Percentiles rank a stretch among this genome's conserved stretches.
phyloP scores from a whole-genome alignment of 768 basidiomycete species.

The Kwoniella sp. region DNA sequence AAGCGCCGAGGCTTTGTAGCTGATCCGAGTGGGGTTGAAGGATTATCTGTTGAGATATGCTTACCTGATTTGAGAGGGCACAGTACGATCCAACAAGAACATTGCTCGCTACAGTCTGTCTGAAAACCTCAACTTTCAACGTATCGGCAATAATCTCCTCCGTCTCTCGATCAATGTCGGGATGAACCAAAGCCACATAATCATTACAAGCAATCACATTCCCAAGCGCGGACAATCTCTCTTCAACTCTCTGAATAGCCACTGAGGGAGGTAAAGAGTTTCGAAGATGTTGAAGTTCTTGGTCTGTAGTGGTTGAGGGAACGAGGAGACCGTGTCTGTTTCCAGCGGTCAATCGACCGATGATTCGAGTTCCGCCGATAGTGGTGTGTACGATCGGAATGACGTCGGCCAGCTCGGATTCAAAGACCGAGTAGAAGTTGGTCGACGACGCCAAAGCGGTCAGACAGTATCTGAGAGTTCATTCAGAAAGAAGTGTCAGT shows the following conservation, averaged over 20 bases:
- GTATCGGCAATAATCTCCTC: conserved; percentile 99
- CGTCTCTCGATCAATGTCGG: conserved; percentile 95
- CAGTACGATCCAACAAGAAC: conserved; percentile 96
- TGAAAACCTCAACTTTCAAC: conserved; percentile 97
- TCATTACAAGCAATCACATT: conserved; percentile 99
- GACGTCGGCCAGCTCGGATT: conserved; percentile 88
- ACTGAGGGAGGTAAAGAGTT: conserved; percentile 93
- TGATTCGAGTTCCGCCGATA: conserved; percentile 89
- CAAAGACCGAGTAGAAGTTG: conserved; percentile 97
- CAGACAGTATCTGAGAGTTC: conserved; percentile 76
- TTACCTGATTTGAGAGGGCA: conserved; percentile 81
- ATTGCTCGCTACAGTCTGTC: conserved; percentile 95
- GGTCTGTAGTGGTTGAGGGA: conserved; percentile 92
- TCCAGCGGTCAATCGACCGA: conserved; percentile 90
- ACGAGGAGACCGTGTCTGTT: conserved; percentile 97
- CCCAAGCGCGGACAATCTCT: conserved; percentile 92
- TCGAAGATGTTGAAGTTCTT: conserved; percentile 95
- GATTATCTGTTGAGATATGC: conserved; percentile 10
- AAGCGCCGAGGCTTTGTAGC: no score
- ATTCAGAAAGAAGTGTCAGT: not conserved
- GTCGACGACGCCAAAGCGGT: conserved; percentile 89
- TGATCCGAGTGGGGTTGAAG: no score
- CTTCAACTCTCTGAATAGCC: conserved; percentile 92
- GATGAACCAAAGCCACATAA: conserved; percentile 97
- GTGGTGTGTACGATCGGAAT: conserved; percentile 95